Evolutionary conservation across 179 eudicot genomes (phyloP), one percentile per base, ranked within the genome.

Genomic region (Spinacia oleracea): DNA sequence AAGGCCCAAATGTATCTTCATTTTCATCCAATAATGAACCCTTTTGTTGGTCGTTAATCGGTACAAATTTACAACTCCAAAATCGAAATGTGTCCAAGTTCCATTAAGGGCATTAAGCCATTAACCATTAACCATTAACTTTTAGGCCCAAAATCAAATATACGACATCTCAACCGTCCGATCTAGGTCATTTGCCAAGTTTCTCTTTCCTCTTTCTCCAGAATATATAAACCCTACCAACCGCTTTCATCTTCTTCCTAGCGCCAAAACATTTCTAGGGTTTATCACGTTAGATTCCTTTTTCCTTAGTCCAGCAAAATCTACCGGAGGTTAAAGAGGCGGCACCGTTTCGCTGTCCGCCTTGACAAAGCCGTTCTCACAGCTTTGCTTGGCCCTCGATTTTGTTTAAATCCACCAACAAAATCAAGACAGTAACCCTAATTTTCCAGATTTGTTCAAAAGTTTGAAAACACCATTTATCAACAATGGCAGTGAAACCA

Each of bases 321-420:
- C 78, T 7, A 2, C 77, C 31, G 5, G 88, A 83, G 92, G 90
- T 86, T 89, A 89, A 89, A 86, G 92, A 53, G 90, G 86, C 92
- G 83, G 89, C 88, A 34, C 66, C 74, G 38, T 15, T 34, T 60
- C 60, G 83, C 87, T 83, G 92, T 89, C 90, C 91, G 87, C 94
- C 94, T 89, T 86, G 94, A 83, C 89, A 64, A 72, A 85, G 87
- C 85, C 50, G 42, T 11, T 15, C 6, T 32, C 0, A 14, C 75
- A 77, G 78, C 46, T 71, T 78, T 75, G 90, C 93, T 87, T 90
- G 96, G 96, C 90, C 96, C 96, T 91, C 91, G 78, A 55, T 88
- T 89, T 91, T 87, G 85, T 58, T 11, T 58, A 72, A 35, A 53
- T 7, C 16, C 12, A 65, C 20, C 21, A 48, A 64, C 50, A 59